Evolutionary conservation across 179 eudicot species (phyloP).

Genomic region (Patellifolia procumbens): DNA sequence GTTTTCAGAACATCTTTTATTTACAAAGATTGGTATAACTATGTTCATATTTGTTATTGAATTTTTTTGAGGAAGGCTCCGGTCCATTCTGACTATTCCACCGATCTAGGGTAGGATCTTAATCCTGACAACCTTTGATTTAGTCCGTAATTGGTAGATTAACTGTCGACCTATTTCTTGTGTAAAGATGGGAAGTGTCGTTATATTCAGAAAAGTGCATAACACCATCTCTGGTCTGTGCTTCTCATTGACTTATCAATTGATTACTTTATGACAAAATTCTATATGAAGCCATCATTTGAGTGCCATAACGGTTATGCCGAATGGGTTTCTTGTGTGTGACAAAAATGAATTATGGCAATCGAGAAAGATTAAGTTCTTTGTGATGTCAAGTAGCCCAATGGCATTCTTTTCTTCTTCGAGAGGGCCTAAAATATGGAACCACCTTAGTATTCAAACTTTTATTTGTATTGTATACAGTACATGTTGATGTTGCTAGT

Average conservation of each 20-base stretch:
- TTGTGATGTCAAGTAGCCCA: slow-evolving; percentile 23
- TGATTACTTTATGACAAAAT: slow-evolving; percentile 6
- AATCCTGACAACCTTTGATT: not conserved
- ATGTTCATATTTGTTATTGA: not conserved
- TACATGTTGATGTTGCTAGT: not conserved
- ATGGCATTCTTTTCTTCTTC: slow-evolving; percentile 9
- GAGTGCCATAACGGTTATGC: slow-evolving; percentile 18
- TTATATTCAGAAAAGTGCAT: slow-evolving; percentile 12
- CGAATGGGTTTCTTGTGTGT: slow-evolving; percentile 3
- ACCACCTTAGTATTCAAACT: not conserved
- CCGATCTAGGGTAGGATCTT: not conserved
- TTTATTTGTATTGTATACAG: not conserved
- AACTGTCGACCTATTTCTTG: not conserved
- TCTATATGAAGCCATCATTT: slow-evolving; percentile 9
- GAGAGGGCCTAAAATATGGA: not conserved
- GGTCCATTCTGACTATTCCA: not conserved
- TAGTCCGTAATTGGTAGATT: not conserved
- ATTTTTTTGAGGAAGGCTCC: not conserved
- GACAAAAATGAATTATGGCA: slow-evolving; percentile 19
- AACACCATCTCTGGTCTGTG: slow-evolving; percentile 7
- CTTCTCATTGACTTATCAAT: slow-evolving; percentile 27
- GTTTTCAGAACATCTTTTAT: not conserved
- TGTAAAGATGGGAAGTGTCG: not conserved
- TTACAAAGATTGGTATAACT: not conserved
- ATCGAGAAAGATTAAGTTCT: slow-evolving; percentile 9